Conservation (phyloP, 768 basidiomycete genomes). For the Aureoboletus auriporus region DNA sequence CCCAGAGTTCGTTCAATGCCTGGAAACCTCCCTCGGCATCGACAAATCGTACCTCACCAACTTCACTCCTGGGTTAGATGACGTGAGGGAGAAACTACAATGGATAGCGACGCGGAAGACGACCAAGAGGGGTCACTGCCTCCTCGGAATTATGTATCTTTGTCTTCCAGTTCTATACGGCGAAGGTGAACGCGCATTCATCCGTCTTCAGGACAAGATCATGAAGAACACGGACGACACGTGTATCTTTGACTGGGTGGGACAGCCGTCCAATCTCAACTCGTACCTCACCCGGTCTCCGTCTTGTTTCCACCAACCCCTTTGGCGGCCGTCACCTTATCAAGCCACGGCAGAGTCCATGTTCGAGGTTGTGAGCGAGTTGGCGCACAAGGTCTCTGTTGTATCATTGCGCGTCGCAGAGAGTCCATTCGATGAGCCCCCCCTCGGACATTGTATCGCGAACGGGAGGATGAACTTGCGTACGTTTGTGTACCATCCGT, state of each 20-base stretch:
- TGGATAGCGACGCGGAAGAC: slow-evolving; percentile 29
- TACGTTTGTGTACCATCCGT: slow-evolving; percentile 20
- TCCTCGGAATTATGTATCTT: slow-evolving; percentile 25
- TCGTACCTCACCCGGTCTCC: slow-evolving; percentile 24
- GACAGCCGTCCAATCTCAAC: slow-evolving; percentile 22
- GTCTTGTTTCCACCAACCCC: slow-evolving; percentile 16
- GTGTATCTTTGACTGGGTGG: slow-evolving; percentile 27
- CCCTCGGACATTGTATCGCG: slow-evolving; percentile 27
- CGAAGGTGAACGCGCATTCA: slow-evolving; percentile 19
- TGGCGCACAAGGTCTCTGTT: slow-evolving; percentile 16
- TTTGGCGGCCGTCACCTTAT: slow-evolving; percentile 7
- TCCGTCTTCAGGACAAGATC: slow-evolving; percentile 26
- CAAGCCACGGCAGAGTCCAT: slow-evolving; percentile 3
- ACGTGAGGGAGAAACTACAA: slow-evolving; percentile 23
- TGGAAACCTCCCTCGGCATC: slow-evolving; percentile 15
- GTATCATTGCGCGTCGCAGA: slow-evolving; percentile 13
- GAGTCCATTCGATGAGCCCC: slow-evolving; percentile 18
- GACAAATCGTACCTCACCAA: slow-evolving; percentile 17
- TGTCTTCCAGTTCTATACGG: slow-evolving; percentile 28
- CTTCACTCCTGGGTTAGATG: slow-evolving; percentile 23
- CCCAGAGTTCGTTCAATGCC: slow-evolving; percentile 15
- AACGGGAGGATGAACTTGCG: slow-evolving; percentile 29
- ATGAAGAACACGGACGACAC: slow-evolving; percentile 26
- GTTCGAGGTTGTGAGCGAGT: slow-evolving; percentile 13
- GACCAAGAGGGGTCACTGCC: slow-evolving; percentile 26